phyloP scores from a whole-genome alignment of 306 rosid genomes.

The Malus domestica region DNA sequence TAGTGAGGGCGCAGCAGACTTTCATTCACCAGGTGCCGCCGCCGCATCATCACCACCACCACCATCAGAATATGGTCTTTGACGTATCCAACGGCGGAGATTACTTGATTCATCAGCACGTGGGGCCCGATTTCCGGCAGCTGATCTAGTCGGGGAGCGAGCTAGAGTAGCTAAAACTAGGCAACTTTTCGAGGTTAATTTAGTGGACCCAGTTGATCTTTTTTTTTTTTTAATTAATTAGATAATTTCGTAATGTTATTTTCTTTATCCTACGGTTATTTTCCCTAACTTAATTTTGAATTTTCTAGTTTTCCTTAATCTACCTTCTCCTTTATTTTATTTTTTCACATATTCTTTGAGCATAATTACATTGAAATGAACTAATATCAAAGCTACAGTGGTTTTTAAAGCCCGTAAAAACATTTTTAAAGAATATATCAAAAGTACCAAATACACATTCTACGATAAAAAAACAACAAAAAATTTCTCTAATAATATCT shows the following conservation, averaged over 20 bases:
- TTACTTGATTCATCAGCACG: conserved; percentile 67
- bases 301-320: not conserved
- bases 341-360: not conserved
- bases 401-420: not conserved
- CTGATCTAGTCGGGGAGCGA: conserved; percentile 31
- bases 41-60: conserved; percentile 28
- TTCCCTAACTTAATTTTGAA: not conserved
- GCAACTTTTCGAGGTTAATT: conserved; percentile 14
- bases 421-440: too few species aligned
- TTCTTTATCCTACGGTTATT: not conserved
- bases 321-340: not conserved
- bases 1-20: conserved; percentile 32
- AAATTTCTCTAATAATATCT: too few species aligned
- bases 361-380: not conserved
- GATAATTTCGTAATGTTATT: conserved; percentile 10
- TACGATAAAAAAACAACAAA: too few species aligned
- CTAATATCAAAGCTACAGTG: not conserved
- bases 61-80: conserved; percentile 44
- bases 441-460: too few species aligned
- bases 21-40: conserved; percentile 11
- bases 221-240: not conserved
- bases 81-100: conserved; percentile 69
- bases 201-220: conserved; percentile 5
- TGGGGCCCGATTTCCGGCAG: conserved; percentile 58
- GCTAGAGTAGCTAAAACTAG: conserved; percentile 22